Conservation (phyloP, 2,329 filamentous ascomycete species). For the Colletotrichum tanaceti region DNA sequence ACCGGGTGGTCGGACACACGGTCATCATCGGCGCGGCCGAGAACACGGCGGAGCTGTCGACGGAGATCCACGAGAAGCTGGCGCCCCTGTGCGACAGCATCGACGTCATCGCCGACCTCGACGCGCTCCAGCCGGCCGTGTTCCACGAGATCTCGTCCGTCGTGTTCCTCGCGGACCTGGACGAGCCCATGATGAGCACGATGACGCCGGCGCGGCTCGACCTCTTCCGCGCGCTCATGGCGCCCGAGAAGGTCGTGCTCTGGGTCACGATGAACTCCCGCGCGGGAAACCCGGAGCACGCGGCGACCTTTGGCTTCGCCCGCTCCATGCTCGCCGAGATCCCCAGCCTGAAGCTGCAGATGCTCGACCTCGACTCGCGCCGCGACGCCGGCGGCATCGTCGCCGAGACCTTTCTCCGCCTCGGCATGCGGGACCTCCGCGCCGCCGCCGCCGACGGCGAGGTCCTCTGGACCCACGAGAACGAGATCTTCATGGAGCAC, state of each 20-base stretch:
- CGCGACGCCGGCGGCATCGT: conserved; percentile 8
- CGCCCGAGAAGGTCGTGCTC: conserved; percentile 39
- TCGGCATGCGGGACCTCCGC: conserved; percentile 26
- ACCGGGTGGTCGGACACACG: conserved; percentile 44
- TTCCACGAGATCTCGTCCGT: conserved; percentile 39
- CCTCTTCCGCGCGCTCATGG: conserved; percentile 41
- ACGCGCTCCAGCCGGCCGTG: conserved; percentile 40
- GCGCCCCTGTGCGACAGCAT: conserved; percentile 41
- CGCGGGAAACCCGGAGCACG: conserved; percentile 41
- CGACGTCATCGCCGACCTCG: conserved; percentile 43
- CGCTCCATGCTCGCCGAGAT: conserved; percentile 40
- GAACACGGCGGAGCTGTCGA: conserved; percentile 40
- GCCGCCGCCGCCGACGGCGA: conserved; percentile 16
- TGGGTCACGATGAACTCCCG: conserved; percentile 44
- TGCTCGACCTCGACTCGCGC: conserved; percentile 39
- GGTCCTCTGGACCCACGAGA: conserved; percentile 36
- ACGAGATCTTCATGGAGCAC: conserved; percentile 50
- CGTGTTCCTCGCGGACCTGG: conserved; percentile 39
- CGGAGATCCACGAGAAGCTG: conserved; percentile 43
- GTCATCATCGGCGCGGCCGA: conserved; percentile 49
- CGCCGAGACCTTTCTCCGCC: conserved; percentile 34
- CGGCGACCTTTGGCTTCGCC: conserved; percentile 39
- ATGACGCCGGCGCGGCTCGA: conserved; percentile 47
- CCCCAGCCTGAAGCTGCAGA: conserved; percentile 39
- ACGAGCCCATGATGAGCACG: conserved; percentile 47